Base-by-base conservation (phyloP, 345 rosid genomes). In the Turritis glabra region DNA sequence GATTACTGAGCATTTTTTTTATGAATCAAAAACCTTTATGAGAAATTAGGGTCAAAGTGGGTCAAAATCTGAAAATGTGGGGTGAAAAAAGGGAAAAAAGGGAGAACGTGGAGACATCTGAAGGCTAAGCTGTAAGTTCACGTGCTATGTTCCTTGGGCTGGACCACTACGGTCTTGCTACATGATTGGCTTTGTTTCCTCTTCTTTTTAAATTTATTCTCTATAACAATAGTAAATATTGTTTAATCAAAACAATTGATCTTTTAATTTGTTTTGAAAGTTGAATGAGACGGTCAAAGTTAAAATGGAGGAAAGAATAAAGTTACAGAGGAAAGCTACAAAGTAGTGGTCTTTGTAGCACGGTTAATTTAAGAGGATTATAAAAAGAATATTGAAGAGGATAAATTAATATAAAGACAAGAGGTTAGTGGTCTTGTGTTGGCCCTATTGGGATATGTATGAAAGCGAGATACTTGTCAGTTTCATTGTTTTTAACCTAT, bases 61-160 rank as follows among this genome's bases (percentile, higher is more conserved):
- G 72, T 64, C 71, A 71, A 64, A 44, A 64, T 30, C 51, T 80
- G 41, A 68, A 65, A 50, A 48, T 56, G 46, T 60, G 47, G 77
- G 69, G 63, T 26, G 48, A 33, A 53, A 78, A 63, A 69, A 47
- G 30, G 48, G 29, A 5, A 54, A 25, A 69, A 60, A 60, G 43
- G 15, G 74, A 30, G 74, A 54, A 48, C 74, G 80, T 76, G 80
- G 77, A 79, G 72, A 69, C 62, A 67, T 82, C 75, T 79, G 85
- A 81, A 78, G 54, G 74, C 64, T 53, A 74, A 68, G 61, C 85
- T 82, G 85, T 78, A 82, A 64, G 73, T 72, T 83, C 92, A 86
- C 92, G 90, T 84, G 92, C 82, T 71, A 56, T 85, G 89, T 84
- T 78, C 73, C 41, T 77, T 46, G 63, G 62, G 33, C 73, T 87